Evolutionary conservation across 2,329 filamentous ascomycete genomes (phyloP), one percentile per base, ranked within the genome.

Genomic region (Annulohypoxylon truncatum): DNA sequence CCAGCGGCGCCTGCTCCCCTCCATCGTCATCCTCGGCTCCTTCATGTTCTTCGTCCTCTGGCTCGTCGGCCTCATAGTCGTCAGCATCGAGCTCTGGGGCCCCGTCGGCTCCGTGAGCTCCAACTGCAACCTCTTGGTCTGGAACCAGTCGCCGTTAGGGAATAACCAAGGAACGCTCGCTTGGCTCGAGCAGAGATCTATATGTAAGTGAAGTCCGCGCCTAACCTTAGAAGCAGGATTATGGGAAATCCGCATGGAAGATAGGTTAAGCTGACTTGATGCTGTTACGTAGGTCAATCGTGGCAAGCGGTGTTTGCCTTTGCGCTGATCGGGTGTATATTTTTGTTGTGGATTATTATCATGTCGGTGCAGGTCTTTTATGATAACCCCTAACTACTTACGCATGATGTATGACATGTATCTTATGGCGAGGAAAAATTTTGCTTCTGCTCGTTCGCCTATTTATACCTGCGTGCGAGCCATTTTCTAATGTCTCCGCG

Each of bases 41-140:
- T 90, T 91, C 73, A 84, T 90, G 69, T 81, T 91, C 60, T 90
- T 91, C 65, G 82, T 91, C 1, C 79, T 91, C n/a, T 91, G 88
- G 88, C 79, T 90, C 35, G 87, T 90, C 33, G 89, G 89, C 0
- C 79, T 91, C 7, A 82, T 91, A 48, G 85, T 90, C 44, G 80
- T 88, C 4, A 83, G 83, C 13, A 84, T 90, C 58, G 83, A 90
- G 78, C 83, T 91, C 0, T 91, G 87, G 83, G 88, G 89, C 0
- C 85, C 87, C 0, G 72, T 77, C 2, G 87, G 86, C 7, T 84
- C 82, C 28, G 84, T 91, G n/a, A 87, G 83, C 73, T 80, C 81
- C 48, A 87, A 85, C 65, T 91, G 89, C 77, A 83, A 86, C 66
- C 73, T 85, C 13, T 82, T 85, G 48, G 88, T 91, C 0, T 88